A percentile compares a stretch with the other conserved stretches of the same genome.
These are phyloP conservation scores for Scleroderma citrinum DNA, from an alignment of 768 basidiomycete genomes.

Conservation along the genomic window DNA sequence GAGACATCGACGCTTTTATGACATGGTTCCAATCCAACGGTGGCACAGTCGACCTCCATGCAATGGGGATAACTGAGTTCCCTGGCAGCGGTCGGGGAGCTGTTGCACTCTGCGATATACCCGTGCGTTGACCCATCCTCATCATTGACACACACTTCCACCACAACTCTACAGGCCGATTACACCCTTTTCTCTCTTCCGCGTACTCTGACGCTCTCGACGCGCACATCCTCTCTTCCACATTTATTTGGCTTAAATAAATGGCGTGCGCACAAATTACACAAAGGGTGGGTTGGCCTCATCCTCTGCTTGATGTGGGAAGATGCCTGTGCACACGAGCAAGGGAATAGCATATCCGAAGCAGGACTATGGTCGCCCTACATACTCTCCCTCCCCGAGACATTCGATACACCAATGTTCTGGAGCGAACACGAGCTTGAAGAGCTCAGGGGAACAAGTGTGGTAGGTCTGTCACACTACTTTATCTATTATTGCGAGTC, in stretches of 20 bases:
- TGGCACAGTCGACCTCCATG: constrained; percentile 42
- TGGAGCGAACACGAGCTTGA: constrained; percentile 72
- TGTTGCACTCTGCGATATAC: constrained; percentile 67
- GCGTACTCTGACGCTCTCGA: constrained; percentile 68
- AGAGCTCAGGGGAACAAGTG: constrained; percentile 77
- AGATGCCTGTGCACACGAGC: constrained; percentile 53
- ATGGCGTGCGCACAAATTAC: constrained; percentile 58
- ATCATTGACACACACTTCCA: background rate
- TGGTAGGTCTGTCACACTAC: constrained; percentile 59
- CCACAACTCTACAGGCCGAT: constrained; percentile 46
- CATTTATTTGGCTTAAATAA: constrained; percentile 48
- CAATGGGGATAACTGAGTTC: constrained; percentile 41
- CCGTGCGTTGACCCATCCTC: constrained; percentile 36
- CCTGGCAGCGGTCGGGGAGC: constrained; percentile 66
- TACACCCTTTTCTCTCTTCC: constrained; percentile 81
- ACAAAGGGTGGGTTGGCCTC: constrained; percentile 77
- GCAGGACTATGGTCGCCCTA: constrained; percentile 18
- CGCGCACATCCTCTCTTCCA: constrained; percentile 66
- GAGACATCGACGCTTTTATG: constrained; percentile 33
- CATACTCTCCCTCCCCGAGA: constrained; percentile 47
- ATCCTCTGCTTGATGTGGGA: constrained; percentile 99
- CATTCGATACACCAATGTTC: constrained; percentile 92
- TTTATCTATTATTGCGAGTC: background rate
- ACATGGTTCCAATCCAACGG: constrained; percentile 54
- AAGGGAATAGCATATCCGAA: constrained; percentile 37